Evolutionary conservation across 129 eudicot species (phyloP).

Genomic region (Flaveria linearis): DNA sequence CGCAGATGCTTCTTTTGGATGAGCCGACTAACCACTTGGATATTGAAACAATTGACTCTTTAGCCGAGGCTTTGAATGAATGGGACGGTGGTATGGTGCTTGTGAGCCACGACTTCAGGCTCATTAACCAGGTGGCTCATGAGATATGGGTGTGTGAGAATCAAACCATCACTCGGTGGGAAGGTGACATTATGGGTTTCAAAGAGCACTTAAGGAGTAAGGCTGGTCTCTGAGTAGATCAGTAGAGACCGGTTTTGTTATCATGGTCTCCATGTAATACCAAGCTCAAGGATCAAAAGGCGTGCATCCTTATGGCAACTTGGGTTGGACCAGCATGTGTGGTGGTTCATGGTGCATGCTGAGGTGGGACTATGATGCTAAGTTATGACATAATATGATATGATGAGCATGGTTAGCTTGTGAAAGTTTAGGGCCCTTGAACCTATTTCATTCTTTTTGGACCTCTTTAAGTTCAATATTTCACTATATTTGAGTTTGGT

Average conservation of each 20-base stretch:
- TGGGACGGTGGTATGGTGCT: conserved; percentile 99
- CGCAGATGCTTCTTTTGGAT: conserved; percentile 88
- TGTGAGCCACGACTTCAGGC: conserved; percentile 98
- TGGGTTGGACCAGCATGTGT: not conserved
- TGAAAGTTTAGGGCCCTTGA: conserved; percentile 10
- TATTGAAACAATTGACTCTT: conserved; percentile 87
- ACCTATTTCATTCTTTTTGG: conserved; percentile 14
- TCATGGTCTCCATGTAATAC: not conserved
- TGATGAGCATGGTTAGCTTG: not conserved
- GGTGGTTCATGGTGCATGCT: conserved; percentile 9
- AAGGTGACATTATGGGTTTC: conserved; percentile 83
- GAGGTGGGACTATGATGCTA: conserved; percentile 10
- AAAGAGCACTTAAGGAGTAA: conserved; percentile 71
- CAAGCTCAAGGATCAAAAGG: conserved; percentile 3
- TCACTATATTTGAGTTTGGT: conserved; percentile 24
- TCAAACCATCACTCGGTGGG: conserved; percentile 73
- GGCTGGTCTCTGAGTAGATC: conserved; percentile 50
- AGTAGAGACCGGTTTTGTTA: not conserved
- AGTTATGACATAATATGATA: not conserved
- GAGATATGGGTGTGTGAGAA: conserved; percentile 99
- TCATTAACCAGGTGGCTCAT: conserved; percentile 91
- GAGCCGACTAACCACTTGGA: conserved; percentile 98
- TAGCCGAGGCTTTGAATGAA: conserved; percentile 91
- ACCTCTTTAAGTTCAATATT: conserved; percentile 20
- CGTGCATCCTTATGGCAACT: not conserved